Base-by-base conservation (phyloP, 805 yeast species). In the Tetrapisispora taiwanensis region DNA sequence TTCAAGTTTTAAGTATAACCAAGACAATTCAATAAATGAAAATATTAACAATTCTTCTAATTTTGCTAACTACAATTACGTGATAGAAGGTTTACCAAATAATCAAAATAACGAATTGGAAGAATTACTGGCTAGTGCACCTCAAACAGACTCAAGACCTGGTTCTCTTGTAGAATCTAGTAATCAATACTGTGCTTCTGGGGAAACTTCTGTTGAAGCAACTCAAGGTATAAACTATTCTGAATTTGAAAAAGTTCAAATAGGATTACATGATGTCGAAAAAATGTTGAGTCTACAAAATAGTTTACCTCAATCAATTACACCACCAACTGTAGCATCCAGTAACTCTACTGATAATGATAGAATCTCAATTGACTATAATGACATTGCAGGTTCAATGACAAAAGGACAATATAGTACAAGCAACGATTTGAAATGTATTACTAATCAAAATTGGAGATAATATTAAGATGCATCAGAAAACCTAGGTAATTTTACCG, bases 141-240 rank as follows among this genome's bases (percentile, higher is more conserved):
- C 17, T 28, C 9, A 20, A 7, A 24, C 26, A 12, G 4, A 24
- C 5, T 26, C 40, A 9, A 14, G 10, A 20, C 9, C 40, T 10
- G 17, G 15, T 5, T 19, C 18, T 13, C 15, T 8, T 18, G 22
- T 28, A 3, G 40, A 37, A 8, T 37, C 40, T 4, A 37, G 40
- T 28, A 37, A 15, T 17, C 22, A n/a, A 26, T 37, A 37, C 14
- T 37, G 40, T 37, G 40, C 32, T 10, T 37, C 40, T 15, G 40
- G 40, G 1, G 40, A 37, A 28, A 28, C 31, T 4, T 27, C 40
- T 12, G 3, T 27, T 5, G 40, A 27, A 18, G 12, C 8, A 13
- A 27, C 40, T 2, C 17, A 27, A n/a, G 26, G 26, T 4, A 27
- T 30, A 8, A 12, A 9, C 14, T 9, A n/a, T 26, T 3, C 32